These are phyloP conservation scores for Carpinus fangiana DNA, from an alignment of 306 rosid genomes.

Conservation along the genomic window DNA sequence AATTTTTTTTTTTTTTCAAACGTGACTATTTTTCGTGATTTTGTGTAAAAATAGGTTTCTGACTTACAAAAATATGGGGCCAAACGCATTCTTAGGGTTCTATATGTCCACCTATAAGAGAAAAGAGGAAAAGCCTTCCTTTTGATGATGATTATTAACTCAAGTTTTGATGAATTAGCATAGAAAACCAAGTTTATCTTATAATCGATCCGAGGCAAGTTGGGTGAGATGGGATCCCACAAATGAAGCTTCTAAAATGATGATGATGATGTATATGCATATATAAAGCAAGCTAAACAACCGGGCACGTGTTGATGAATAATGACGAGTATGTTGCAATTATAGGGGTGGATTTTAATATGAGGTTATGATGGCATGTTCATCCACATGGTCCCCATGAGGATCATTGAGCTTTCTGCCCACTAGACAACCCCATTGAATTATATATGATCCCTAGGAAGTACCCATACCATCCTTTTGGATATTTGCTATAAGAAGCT, in stretches of 20 bases:
- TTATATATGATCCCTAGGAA: constrained; percentile 29
- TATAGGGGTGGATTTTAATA: constrained; percentile 29
- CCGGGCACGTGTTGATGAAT: constrained; percentile 37
- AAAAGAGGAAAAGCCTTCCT: background rate
- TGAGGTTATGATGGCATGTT: constrained; percentile 34
- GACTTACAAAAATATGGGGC: too few species aligned
- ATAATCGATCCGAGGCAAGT: constrained; percentile 4
- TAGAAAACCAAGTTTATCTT: background rate
- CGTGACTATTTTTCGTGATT: too few species aligned
- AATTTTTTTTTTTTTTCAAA: too few species aligned
- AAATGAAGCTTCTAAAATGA: constrained; percentile 34
- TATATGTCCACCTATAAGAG: background rate
- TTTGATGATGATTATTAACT: constrained; percentile 10
- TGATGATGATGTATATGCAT: background rate
- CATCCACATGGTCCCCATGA: constrained; percentile 47
- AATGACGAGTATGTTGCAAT: constrained; percentile 34
- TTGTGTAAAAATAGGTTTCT: too few species aligned
- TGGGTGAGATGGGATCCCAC: constrained; percentile 26
- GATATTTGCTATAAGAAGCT: constrained; percentile 6
- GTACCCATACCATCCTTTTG: constrained; percentile 23
- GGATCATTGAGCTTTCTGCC: constrained; percentile 32
- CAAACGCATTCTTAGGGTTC: too few species aligned
- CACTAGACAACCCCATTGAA: constrained; percentile 27
- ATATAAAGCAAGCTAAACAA: background rate
- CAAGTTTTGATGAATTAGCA: constrained; percentile 15